Evolutionary conservation across 2,329 filamentous ascomycete genomes (phyloP).

Genomic region (Malbranchea cinnamomea): DNA sequence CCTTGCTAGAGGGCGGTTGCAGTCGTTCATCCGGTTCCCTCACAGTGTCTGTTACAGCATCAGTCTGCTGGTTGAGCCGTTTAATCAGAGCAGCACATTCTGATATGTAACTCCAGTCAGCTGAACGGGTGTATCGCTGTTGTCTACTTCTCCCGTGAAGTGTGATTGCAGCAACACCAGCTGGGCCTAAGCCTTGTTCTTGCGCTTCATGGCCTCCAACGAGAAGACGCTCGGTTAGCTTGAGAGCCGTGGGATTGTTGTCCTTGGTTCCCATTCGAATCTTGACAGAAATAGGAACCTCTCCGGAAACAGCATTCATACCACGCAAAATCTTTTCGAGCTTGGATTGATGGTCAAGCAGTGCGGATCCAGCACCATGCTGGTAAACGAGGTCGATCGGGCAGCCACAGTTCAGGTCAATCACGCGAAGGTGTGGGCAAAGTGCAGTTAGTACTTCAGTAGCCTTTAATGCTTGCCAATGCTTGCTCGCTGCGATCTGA

Average conservation of each 20-base stretch:
- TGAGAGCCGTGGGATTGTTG: conserved; percentile 61
- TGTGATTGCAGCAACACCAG: conserved; percentile 87
- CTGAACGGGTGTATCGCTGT: conserved; percentile 79
- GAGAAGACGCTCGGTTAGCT: conserved; percentile 67
- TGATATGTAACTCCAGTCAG: conserved; percentile 92
- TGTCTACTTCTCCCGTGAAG: conserved; percentile 87
- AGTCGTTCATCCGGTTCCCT: conserved; percentile 62
- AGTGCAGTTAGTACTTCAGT: conserved; percentile 65
- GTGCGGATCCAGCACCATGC: conserved; percentile 72
- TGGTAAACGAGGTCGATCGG: conserved; percentile 91
- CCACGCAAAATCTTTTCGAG: conserved; percentile 88
- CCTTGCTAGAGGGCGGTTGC: conserved; percentile 52
- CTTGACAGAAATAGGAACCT: conserved; percentile 87
- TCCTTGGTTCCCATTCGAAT: conserved; percentile 83
- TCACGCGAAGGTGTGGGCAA: conserved; percentile 70
- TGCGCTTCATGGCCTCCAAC: conserved; percentile 62
- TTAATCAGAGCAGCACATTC: conserved; percentile 78
- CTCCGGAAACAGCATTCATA: conserved; percentile 86
- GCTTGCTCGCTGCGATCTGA: conserved; percentile 84
- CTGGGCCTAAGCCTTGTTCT: conserved; percentile 50
- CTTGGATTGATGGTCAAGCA: conserved; percentile 78
- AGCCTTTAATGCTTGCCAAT: conserved; percentile 78
- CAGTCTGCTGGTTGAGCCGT: conserved; percentile 55
- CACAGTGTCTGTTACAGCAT: conserved; percentile 57
- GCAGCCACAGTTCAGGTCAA: conserved; percentile 94